Evolutionary conservation across 306 rosid genomes (phyloP), one percentile per base, ranked within the genome.

Genomic region (Pyrus communis): DNA sequence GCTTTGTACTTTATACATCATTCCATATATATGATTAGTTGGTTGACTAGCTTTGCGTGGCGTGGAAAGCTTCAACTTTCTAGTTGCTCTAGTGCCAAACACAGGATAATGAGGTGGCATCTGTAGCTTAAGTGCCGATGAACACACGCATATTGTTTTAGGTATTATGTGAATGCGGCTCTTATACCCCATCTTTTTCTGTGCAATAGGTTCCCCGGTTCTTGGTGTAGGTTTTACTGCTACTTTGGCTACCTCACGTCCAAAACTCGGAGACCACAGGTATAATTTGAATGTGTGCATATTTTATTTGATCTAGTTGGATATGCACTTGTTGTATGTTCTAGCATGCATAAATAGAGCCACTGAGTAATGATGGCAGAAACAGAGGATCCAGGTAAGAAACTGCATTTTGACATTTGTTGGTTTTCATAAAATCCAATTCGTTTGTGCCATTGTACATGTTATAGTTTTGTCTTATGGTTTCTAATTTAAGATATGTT

Each of bases 181-280:
- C 79, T 45, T 40, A 43, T 77, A 11, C 68, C 59, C 46, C 69
- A 27, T 81, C 61, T 51, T 73, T 78, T 22, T 81, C 4, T 81
- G 51, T 79, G 76, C 18, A 71, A 85, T 82, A 94, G 97, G 98
- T 67, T 82, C 81, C 77, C 95, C 93, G 0, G 97, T 89, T 82
- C 73, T 94, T 83, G 98, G 98, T 74, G 97, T 94, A 79, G 95
- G 95, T 62, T 92, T 90, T 77, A 94, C 95, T 68, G 97, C 91
- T 66, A 77, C 98, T 63, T 89, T 94, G 90, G 92, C 85, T 69
- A 82, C 83, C 79, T 38, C 73, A 3, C 82, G 74, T 67, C 91
- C 98, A 7, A 94, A 94, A 71, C 87, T 49, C 5, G 98, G 96
- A 77, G 96, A 94, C 13, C 98, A 94, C 66, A 89, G 96, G 98